phyloP scores from a whole-genome alignment of 129 eudicot species.

The Escallonia herrerae region DNA sequence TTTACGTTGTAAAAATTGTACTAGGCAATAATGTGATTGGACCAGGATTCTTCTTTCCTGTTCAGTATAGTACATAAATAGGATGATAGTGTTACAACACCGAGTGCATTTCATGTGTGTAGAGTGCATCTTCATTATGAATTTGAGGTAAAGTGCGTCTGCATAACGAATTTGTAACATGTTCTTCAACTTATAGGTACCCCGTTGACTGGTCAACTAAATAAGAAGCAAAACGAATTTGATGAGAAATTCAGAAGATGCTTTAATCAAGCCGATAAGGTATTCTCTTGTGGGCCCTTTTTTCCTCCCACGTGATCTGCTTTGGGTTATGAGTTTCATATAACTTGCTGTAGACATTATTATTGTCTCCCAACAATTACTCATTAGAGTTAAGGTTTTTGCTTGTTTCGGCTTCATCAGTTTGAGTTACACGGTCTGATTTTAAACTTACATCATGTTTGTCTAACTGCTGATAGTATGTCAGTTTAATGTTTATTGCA shows the following conservation, averaged over 20 bases:
- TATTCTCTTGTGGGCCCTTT: constrained; percentile 17
- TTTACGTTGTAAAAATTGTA: too few species aligned
- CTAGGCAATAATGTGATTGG: too few species aligned
- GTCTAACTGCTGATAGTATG: neutral
- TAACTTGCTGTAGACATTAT: too few species aligned
- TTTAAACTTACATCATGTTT: constrained; percentile 4
- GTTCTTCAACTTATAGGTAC: constrained; percentile 43
- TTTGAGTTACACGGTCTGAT: neutral
- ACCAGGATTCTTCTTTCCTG: too few species aligned
- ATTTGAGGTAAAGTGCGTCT: too few species aligned
- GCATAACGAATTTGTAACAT: neutral
- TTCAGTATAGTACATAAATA: too few species aligned
- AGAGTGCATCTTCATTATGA: too few species aligned
- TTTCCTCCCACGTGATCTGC: neutral
- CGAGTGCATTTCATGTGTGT: too few species aligned
- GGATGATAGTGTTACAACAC: too few species aligned
- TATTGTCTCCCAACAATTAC: too few species aligned
- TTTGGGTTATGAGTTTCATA: too few species aligned
- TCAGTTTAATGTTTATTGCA: too few species aligned
- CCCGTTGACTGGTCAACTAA: constrained; percentile 45
- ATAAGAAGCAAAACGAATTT: constrained; percentile 55
- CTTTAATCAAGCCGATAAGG: constrained; percentile 63
- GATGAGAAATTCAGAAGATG: constrained; percentile 52
- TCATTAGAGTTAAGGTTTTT: neutral
- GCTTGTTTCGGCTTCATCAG: neutral